Evolutionary conservation across 2,329 filamentous ascomycete species (phyloP).

Genomic region (Nannizzia gypsea): DNA sequence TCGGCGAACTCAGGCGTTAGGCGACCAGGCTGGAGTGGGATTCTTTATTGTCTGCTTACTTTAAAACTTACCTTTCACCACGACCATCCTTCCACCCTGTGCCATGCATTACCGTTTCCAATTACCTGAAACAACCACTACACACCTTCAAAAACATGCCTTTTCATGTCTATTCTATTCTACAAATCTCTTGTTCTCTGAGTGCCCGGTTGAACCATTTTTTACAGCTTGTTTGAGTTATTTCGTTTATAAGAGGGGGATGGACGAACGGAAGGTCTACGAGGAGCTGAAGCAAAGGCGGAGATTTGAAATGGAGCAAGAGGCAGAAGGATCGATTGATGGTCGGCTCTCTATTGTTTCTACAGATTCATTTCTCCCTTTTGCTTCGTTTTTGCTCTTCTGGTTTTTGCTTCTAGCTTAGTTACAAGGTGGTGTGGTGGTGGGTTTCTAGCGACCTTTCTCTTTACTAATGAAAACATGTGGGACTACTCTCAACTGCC

Average conservation of each 20-base stretch:
- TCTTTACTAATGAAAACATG: no score
- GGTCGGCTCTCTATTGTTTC: no score
- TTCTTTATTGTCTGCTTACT: conserved; percentile 2
- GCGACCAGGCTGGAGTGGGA: background rate
- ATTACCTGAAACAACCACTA: background rate
- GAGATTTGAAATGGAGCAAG: background rate
- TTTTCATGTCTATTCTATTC: background rate
- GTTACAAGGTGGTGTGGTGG: no score
- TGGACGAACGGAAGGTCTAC: background rate
- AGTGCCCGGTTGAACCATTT: background rate
- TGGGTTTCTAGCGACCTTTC: no score
- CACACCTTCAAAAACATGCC: background rate
- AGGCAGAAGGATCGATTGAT: no score
- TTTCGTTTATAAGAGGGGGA: background rate
- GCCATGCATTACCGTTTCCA: background rate
- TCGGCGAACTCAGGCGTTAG: background rate
- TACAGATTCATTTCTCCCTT: no score
- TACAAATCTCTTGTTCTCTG: conserved; percentile 1
- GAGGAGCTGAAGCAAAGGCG: background rate
- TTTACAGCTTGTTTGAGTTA: conserved; percentile 1
- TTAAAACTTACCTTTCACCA: background rate
- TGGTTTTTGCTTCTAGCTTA: no score
- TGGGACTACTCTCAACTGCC: no score
- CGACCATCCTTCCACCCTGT: background rate
- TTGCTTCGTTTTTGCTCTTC: no score